Base-by-base conservation (phyloP, 192 early-diverging fungal genomes). In the Mortierella antarctica region DNA sequence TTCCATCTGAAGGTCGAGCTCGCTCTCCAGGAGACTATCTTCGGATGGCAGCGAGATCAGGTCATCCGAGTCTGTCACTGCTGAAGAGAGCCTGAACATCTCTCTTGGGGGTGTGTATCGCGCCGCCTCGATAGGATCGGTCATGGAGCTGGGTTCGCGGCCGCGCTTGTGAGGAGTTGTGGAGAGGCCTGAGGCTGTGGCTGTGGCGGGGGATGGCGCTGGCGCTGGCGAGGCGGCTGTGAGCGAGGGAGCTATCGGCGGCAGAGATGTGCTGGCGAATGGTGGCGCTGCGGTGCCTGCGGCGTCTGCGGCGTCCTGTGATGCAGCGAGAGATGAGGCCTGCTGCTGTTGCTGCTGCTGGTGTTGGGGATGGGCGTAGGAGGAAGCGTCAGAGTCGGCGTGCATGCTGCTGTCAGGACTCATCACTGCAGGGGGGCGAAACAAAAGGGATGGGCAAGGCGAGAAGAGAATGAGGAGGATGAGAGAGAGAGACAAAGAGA, bases 31-130 rank as follows among this genome's bases (percentile, higher is more conserved):
- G 12, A 51, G 20, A 20, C 67, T 31, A 39, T 20, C 23, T n/a
- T 64, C 55, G 13, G 71, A 59, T 10, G 64, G 49, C 1, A 39
- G 44, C 2, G 62, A 50, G 39, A 48, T 3, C 5, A 57, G 7
- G 57, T 74, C 73, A n/a, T 74, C 69, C 12, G 49, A 17, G 17
- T 66, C 64, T 12, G 20, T 15, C 48, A 31, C 55, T 9, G 60
- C 17, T 40, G 31, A 52, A 4, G 44, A 41, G 39, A 63, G 44
- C 42, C 53, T 70, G 58, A 80, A 80, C 77, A 80, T 80, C 44
- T 80, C 77, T 41, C 77, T 39, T 2, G 77, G 77, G 14, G 77
- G 77, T 7, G 77, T 80, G 57, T 80, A 80, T 46, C 77, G 57
- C 4, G 77, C 77, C 46, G 70, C 70, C 48, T 80, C 77, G 47